Evolutionary conservation across 208 protist genomes (phyloP).

Genomic region (Trypanosoma grayi): DNA sequence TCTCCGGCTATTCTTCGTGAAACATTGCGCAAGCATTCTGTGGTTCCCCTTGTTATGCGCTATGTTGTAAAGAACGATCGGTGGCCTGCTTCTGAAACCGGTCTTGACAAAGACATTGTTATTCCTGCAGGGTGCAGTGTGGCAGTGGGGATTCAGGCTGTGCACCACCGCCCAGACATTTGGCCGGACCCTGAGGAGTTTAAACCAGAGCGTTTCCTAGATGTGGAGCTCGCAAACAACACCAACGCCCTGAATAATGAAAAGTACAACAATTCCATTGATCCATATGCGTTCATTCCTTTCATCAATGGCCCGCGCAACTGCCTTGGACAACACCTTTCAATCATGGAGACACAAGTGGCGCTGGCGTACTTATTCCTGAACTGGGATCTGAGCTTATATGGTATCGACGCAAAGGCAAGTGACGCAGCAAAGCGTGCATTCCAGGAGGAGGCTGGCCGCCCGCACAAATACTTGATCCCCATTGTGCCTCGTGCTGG

Average conservation of each 20-base stretch:
- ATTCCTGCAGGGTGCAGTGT: conserved; percentile 78
- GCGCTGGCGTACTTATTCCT: conserved; percentile 69
- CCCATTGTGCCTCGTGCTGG: conserved; percentile 80
- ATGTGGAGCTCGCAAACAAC: conserved; percentile 77
- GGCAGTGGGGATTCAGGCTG: conserved; percentile 75
- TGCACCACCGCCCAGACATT: conserved; percentile 76
- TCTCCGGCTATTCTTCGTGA: conserved; percentile 83
- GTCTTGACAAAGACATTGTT: conserved; percentile 63
- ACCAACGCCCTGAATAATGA: conserved; percentile 43
- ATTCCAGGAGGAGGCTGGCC: conserved; percentile 60
- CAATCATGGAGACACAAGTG: conserved; percentile 87
- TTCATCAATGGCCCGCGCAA: conserved; percentile 93
- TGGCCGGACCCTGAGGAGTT: conserved; percentile 81
- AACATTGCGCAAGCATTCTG: conserved; percentile 79
- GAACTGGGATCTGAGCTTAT: conserved; percentile 71
- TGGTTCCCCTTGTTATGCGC: conserved; percentile 88
- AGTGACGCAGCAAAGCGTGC: conserved; percentile 15
- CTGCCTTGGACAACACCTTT: conserved; percentile 90
- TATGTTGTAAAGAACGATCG: conserved; percentile 72
- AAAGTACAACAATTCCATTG: conserved; percentile 64
- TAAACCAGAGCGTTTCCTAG: conserved; percentile 79
- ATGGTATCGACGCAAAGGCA: conserved; percentile 27
- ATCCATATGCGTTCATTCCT: conserved; percentile 89
- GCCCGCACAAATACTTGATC: conserved; percentile 80
- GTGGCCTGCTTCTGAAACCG: conserved; percentile 66